These are phyloP conservation scores for Trifolium pratense DNA, from an alignment of 306 rosid species.

Conservation along the genomic window DNA sequence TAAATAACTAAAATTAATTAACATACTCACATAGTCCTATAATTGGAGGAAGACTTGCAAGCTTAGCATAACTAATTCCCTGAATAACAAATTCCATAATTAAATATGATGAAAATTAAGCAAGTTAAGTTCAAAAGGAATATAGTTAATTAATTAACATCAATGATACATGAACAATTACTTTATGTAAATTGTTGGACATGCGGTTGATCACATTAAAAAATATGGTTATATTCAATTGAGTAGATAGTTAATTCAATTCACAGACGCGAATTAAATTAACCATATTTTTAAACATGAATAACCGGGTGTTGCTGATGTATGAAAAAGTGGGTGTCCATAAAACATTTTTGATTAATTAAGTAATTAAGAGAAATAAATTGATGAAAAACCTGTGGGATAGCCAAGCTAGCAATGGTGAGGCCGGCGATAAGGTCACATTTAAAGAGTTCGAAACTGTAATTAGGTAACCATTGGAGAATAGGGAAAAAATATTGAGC, in stretches of 20 bases:
- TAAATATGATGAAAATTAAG: background rate
- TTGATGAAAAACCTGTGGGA: conserved; percentile 69
- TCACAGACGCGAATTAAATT: too few relatives aligned
- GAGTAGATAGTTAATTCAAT: too few relatives aligned
- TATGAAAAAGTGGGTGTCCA: too few relatives aligned
- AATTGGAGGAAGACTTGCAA: conserved; percentile 80
- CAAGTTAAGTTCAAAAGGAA: background rate
- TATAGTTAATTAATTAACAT: too few relatives aligned
- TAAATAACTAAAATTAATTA: background rate
- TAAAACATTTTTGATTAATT: background rate
- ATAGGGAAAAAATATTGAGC: conserved; percentile 76
- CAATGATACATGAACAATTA: too few relatives aligned
- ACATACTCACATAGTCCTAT: conserved; percentile 79
- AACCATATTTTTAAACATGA: too few relatives aligned
- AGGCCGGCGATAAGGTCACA: conserved; percentile 80
- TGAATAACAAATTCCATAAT: conserved; percentile 32
- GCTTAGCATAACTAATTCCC: conserved; percentile 90
- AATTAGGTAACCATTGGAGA: conserved; percentile 74
- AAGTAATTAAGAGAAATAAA: background rate
- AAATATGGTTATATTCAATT: too few relatives aligned
- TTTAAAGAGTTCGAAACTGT: conserved; percentile 65
- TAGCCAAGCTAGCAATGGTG: conserved; percentile 93
- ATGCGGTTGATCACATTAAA: too few relatives aligned
- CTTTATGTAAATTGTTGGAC: too few relatives aligned
- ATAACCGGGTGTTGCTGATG: too few relatives aligned